Percentiles rank a stretch among this genome's conserved stretches.
phyloP scores from a whole-genome alignment of 768 basidiomycete genomes.

The Mycena vulgaris region DNA sequence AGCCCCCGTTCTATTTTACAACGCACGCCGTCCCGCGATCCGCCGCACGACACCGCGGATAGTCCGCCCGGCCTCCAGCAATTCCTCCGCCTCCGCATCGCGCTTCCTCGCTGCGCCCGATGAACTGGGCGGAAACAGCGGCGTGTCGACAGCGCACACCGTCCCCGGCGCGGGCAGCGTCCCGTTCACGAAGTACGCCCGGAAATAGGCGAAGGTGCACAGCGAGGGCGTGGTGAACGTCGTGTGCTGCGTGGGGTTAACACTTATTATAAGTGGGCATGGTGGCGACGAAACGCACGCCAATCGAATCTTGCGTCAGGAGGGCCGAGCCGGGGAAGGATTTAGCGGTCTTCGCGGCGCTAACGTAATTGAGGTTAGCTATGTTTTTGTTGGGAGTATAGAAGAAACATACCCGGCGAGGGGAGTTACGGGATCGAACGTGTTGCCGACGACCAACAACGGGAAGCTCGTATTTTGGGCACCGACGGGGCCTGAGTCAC shows the following conservation, averaged over 20 bases:
- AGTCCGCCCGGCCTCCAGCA: not conserved
- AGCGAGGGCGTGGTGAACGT: slow-evolving; percentile 2
- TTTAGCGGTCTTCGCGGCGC: not conserved
- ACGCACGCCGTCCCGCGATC: too few species aligned
- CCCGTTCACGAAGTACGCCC: slow-evolving; percentile 19
- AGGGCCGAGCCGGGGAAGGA: slow-evolving; percentile 15
- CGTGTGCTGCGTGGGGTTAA: slow-evolving; percentile 3
- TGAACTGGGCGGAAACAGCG: slow-evolving; percentile 3
- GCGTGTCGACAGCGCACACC: slow-evolving; percentile 5
- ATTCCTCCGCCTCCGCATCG: not conserved
- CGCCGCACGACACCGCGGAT: not conserved
- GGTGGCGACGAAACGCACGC: not conserved
- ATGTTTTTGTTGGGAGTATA: not conserved
- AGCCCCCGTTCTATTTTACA: too few species aligned
- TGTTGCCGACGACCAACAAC: slow-evolving; percentile 42
- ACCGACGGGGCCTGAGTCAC: slow-evolving; percentile 34
- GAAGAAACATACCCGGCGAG: slow-evolving; percentile 22
- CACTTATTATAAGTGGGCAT: not conserved
- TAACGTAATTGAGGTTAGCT: not conserved
- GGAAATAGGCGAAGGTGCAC: not conserved
- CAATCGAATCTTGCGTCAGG: slow-evolving; percentile 3
- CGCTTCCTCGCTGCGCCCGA: not conserved
- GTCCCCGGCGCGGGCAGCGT: slow-evolving; percentile 17
- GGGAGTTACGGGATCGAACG: slow-evolving; percentile 38
- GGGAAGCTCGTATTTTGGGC: slow-evolving; percentile 43